Percentiles rank a stretch among this genome's conserved stretches.
These are phyloP conservation scores for Dorcoceras hygrometricum DNA, from an alignment of 257 asterid species.

Conservation along the genomic window DNA sequence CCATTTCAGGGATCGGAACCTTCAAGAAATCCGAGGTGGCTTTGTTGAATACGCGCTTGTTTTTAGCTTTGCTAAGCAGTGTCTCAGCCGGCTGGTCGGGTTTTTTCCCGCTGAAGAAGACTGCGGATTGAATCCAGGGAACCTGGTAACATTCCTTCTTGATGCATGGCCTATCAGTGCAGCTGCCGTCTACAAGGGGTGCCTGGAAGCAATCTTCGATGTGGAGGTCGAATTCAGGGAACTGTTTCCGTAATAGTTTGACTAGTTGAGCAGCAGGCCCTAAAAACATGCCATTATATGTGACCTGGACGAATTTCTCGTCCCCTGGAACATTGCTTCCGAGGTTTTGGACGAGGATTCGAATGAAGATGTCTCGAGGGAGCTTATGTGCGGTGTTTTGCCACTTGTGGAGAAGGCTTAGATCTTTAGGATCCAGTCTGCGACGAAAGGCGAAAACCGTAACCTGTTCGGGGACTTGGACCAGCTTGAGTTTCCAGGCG, in stretches of 20 bases:
- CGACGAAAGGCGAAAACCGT: conserved; percentile 19
- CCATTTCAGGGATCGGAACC: conserved; percentile 3
- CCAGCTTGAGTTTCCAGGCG: conserved; percentile 24
- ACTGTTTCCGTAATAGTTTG: not conserved
- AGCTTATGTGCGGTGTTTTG: conserved; percentile 14
- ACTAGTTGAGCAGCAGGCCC: conserved; percentile 13
- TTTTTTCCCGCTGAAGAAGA: conserved; percentile 6
- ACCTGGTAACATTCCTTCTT: conserved; percentile 19
- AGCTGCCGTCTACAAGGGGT: not conserved
- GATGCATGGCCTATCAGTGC: conserved; percentile 18
- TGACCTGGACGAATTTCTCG: not conserved
- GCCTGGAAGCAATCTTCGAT: conserved; percentile 17
- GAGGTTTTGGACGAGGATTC: conserved; percentile 16
- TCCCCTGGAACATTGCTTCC: conserved; percentile 1
- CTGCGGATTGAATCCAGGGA: conserved; percentile 14
- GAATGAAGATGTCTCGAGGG: conserved; percentile 3
- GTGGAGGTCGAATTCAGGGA: conserved; percentile 9
- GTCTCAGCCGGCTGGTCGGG: conserved; percentile 13
- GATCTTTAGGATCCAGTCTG: not conserved
- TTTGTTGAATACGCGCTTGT: conserved; percentile 6
- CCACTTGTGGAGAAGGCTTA: conserved; percentile 16
- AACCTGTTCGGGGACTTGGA: conserved; percentile 17
- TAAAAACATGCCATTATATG: conserved; percentile 19
- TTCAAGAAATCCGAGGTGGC: conserved; percentile 23
- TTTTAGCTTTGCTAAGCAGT: not conserved